Percentiles rank a stretch among this genome's conserved stretches.
phyloP scores from a whole-genome alignment of 2,329 filamentous ascomycete genomes.

The Fusarium bactridioides region DNA sequence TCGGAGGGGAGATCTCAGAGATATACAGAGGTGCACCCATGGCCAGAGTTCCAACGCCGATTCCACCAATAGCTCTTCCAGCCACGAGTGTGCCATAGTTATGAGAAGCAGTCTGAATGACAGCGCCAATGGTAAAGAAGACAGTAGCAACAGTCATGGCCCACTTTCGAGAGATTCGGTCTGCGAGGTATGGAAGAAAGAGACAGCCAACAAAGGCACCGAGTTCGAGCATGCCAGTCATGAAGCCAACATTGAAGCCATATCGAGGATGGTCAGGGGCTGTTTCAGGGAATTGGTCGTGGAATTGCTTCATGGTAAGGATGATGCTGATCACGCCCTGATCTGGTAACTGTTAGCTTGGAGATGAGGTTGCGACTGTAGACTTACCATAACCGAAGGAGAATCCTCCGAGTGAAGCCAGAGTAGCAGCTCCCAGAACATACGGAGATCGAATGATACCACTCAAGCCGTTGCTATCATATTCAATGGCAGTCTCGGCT shows the following conservation, averaged over 20 bases:
- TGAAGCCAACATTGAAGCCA: constrained; percentile 49
- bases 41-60: constrained; percentile 56
- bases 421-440: constrained; percentile 52
- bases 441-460: constrained; percentile 54
- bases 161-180: constrained; percentile 36
- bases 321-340: constrained; percentile 51
- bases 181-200: constrained; percentile 32
- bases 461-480: background rate
- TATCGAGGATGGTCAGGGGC: constrained; percentile 36
- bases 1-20: constrained; percentile 58
- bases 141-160: constrained; percentile 37
- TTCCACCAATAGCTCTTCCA: constrained; percentile 46
- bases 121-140: constrained; percentile 33
- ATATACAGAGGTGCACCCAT: constrained; percentile 57
- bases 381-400: background rate
- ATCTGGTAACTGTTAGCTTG: constrained; percentile 27
- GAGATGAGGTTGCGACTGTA: rapidly evolving
- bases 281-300: constrained; percentile 45
- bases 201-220: constrained; percentile 56
- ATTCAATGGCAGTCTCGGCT: background rate
- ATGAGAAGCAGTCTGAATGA: constrained; percentile 36
- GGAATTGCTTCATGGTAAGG: constrained; percentile 55
- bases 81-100: constrained; percentile 5
- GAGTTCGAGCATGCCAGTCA: constrained; percentile 55
- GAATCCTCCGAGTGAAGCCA: constrained; percentile 43